Base-by-base conservation (phyloP, 2,329 filamentous ascomycete species). In the Plenodomus biglobosus region DNA sequence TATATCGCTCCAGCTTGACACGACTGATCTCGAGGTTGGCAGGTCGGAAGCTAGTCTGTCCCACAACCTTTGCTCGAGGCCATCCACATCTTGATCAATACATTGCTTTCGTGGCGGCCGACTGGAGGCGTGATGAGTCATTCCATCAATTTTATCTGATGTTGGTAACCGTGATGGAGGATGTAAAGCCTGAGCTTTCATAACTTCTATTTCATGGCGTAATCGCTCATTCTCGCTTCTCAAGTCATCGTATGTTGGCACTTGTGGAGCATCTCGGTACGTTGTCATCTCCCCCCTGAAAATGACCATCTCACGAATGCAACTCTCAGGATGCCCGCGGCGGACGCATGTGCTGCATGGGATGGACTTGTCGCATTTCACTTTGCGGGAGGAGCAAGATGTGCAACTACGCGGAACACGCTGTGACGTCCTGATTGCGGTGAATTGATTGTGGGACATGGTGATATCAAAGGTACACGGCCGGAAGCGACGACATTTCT, bases 361-460 rank as follows among this genome's bases (percentile, higher is more conserved):
- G 15, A 46, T 6, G 17, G 30, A 17, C 17, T 46, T 46, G 38
- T 46, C 44, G 18, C 44, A 46, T 37, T 27, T 40, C 18, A 46
- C 44, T 19, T 46, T 46, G 24, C 44, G 37, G 8, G 44, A 40
- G 5, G 37, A 38, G 30, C 44, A 46, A 19, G 44, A 41, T 3
- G 36, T 20, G 38, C 44, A 46, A 40, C 44, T 46, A 16, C 44
- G 37, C 15, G 44, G 44, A 7, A 17, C 44, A 20, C 44, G 44
- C 36, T 46, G 44, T 15, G 44, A 40, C 10, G 16, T 34, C 30
- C 38, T 2, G n/a, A 41, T 40, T 1, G 27, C 27, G 8, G 38
- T 13, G 32, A 32, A n/a, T 32, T 13, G 41, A 41, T n/a, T n/a
- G n/a, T n/a, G n/a, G n/a, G n/a, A n/a, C n/a, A n/a, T n/a, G n/a